Evolutionary conservation across 441 rosid species (phyloP).

Genomic region (Adansonia gregorii): DNA sequence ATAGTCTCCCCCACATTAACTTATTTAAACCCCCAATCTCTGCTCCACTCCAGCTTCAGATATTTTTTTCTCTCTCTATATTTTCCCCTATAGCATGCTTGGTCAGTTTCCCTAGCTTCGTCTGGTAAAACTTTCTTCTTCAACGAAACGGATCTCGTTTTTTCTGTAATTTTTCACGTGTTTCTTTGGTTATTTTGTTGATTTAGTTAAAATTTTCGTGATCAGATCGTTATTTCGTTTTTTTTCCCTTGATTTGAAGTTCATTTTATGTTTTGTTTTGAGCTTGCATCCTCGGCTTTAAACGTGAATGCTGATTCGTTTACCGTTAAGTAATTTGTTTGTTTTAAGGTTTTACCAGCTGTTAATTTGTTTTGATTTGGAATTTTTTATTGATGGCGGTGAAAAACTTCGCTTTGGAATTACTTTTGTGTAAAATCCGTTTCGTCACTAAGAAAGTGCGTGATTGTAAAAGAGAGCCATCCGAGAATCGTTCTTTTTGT

Average conservation of each 20-base stretch:
- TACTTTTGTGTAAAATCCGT: conserved; percentile 17
- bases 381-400: neutral
- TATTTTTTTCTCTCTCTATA: conserved; percentile 27
- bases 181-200: conserved; percentile 4
- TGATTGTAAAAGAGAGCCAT: conserved; percentile 23
- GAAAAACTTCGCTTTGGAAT: conserved; percentile 5
- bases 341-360: neutral
- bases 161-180: neutral
- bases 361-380: conserved; percentile 14
- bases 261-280: neutral
- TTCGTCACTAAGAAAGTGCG: conserved; percentile 29
- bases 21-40: conserved; percentile 19
- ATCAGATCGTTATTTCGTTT: neutral
- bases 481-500: neutral
- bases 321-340: conserved; percentile 2
- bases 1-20: conserved; percentile 26
- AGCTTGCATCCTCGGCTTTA: conserved; percentile 12
- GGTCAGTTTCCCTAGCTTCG: neutral
- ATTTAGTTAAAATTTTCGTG: neutral
- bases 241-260: no score
- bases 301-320: conserved; percentile 22
- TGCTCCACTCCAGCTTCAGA: conserved; percentile 22
- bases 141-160: conserved; percentile 22
- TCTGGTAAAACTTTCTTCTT: conserved; percentile 18
- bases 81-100: neutral